phyloP scores from a whole-genome alignment of 2,329 filamentous ascomycete species.

The Emmonsiellopsis sp. region DNA sequence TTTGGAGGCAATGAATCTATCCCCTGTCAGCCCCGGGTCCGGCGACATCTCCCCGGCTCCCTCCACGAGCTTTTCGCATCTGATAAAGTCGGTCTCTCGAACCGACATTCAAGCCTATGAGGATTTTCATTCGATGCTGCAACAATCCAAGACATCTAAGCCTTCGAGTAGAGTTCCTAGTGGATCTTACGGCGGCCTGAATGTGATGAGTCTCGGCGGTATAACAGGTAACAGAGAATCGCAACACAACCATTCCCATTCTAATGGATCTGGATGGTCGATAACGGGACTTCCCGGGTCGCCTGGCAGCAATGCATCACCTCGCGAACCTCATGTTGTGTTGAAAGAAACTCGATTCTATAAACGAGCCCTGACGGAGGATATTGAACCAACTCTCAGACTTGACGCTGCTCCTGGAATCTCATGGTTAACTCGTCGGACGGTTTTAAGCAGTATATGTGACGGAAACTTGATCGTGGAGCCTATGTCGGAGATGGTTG shows the following conservation, averaged over 20 bases:
- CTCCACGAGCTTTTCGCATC: slow-evolving; percentile 66
- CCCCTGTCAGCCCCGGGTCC: slow-evolving; percentile 38
- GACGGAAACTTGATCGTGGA: slow-evolving; percentile 85
- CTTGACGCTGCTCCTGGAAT: slow-evolving; percentile 83
- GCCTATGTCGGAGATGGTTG: slow-evolving; percentile 56
- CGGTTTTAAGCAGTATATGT: slow-evolving; percentile 71
- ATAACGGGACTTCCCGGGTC: slow-evolving; percentile 40
- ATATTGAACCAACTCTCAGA: slow-evolving; percentile 87
- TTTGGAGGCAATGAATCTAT: slow-evolving; percentile 51
- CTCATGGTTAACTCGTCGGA: slow-evolving; percentile 84
- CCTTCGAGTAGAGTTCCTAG: slow-evolving; percentile 60
- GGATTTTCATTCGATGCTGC: slow-evolving; percentile 72
- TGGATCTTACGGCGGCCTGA: slow-evolving; percentile 58
- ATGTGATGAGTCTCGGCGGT: slow-evolving; percentile 47
- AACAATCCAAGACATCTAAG: slow-evolving; percentile 53
- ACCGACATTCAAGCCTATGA: slow-evolving; percentile 72
- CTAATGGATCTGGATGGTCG: slow-evolving; percentile 54
- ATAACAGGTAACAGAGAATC: slow-evolving; percentile 31
- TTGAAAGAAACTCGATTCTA: slow-evolving; percentile 91
- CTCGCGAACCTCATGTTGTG: slow-evolving; percentile 37
- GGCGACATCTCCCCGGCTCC: slow-evolving; percentile 52
- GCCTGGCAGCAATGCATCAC: slow-evolving; percentile 34
- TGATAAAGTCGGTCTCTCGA: slow-evolving; percentile 73
- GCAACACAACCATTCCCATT: slow-evolving; percentile 20
- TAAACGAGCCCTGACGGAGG: slow-evolving; percentile 78